phyloP scores from a whole-genome alignment of 2,329 filamentous ascomycete species.

The Apiospora marii region DNA sequence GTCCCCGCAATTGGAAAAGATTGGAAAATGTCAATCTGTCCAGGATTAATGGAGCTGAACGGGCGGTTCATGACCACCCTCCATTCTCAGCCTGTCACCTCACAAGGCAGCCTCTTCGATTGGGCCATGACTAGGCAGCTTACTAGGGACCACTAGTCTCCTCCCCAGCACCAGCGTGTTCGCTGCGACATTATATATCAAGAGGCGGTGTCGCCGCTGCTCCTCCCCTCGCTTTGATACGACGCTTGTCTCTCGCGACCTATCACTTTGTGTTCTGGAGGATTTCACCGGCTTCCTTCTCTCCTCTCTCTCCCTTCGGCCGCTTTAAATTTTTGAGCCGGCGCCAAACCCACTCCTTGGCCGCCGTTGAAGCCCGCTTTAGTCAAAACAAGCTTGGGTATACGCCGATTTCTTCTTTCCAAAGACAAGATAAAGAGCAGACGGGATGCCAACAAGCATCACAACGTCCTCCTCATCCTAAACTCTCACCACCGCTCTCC shows the following conservation, averaged over 20 bases:
- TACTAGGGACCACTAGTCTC: conserved; percentile 31
- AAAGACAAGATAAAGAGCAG: conserved; percentile 5
- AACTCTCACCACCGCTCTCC: conserved; percentile 21
- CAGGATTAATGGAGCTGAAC: conserved; percentile 27
- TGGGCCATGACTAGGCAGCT: conserved; percentile 43
- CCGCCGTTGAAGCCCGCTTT: conserved; percentile 7
- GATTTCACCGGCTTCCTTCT: conserved; percentile 31
- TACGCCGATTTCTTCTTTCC: background rate
- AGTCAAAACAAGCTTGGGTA: background rate
- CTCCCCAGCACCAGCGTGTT: background rate
- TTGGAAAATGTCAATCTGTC: conserved; percentile 26
- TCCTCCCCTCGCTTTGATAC: conserved; percentile 30
- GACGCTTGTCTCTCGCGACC: conserved; percentile 34
- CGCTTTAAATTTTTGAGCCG: conserved; percentile 34
- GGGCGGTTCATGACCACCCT: conserved; percentile 41
- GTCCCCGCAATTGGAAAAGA: conserved; percentile 33
- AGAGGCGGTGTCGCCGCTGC: conserved; percentile 30
- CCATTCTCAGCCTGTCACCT: conserved; percentile 35
- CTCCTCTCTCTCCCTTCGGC: conserved; percentile 24
- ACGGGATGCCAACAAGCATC: conserved; percentile 20
- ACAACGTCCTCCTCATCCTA: conserved; percentile 22
- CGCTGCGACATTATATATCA: conserved; percentile 35
- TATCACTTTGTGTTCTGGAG: conserved; percentile 32
- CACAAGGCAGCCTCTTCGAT: conserved; percentile 43
- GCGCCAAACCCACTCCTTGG: conserved; percentile 34